Conservation (phyloP, 2,329 filamentous ascomycete genomes). For the Aspergillus vadensis region DNA sequence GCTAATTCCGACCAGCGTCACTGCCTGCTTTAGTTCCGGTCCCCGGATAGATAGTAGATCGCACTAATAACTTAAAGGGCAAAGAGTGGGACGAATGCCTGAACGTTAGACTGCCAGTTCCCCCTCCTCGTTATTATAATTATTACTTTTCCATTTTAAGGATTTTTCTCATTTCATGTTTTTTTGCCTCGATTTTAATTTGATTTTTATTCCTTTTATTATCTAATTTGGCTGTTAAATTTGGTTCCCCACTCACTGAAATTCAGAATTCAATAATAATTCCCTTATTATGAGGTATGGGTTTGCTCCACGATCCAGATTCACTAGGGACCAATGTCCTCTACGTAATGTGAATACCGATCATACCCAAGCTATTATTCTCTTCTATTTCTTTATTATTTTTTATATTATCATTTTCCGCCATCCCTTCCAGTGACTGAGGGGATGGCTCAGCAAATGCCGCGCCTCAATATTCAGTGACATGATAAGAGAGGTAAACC, state of each 20-base stretch:
- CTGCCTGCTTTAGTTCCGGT: not conserved
- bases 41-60: slow-evolving; percentile 2
- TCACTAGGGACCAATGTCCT: not conserved
- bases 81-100: slow-evolving; percentile 3
- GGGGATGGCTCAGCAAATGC: not conserved
- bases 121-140: not conserved
- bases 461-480: not conserved
- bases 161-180: not conserved
- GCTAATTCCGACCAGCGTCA: not conserved
- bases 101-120: slow-evolving; percentile 5
- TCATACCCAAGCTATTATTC: not conserved
- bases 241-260: not conserved
- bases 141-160: not conserved
- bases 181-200: not conserved
- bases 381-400: no score
- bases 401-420: no score
- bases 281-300: not conserved
- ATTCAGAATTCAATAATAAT: not conserved
- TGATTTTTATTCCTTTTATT: not conserved
- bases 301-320: not conserved
- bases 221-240: not conserved
- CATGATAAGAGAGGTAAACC: not conserved
- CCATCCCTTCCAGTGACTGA: not conserved
- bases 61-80: slow-evolving; percentile 3
- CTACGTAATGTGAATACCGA: slow-evolving; percentile 3